Base-by-base conservation (phyloP, 129 eudicot genomes). In the Flaveria ramosissima region DNA sequence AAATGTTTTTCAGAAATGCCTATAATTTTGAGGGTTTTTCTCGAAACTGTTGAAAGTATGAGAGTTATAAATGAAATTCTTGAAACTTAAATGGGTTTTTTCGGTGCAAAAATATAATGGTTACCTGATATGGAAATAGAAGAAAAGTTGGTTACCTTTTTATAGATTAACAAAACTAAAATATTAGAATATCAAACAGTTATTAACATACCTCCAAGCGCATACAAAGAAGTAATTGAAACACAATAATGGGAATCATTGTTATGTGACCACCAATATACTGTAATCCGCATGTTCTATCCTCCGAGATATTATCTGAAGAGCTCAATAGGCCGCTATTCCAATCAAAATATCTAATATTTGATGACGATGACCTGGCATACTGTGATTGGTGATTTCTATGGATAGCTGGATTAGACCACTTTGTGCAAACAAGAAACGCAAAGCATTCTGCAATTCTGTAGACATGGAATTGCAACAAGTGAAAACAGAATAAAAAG, bases 371-470 rank as follows among this genome's bases (percentile, higher is more conserved):
- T 42, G 93, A 82, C 16, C 53, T 69, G 78, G 85, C 69, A 53
- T 83, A 78, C 62, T 74, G 77, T 55, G 78, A 57, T 79, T 51
- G 80, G 50, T 85, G 70, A 56, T 77, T 80, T 83, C 89, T 88
- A 72, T 88, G 97, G 72, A 90, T 86, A 64, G 85, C 78, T 11
- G 98, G 98, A 85, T 93, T 93, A 27, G 90, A 85, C 98, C 96
- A 93, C 79, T 79, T 93, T 55, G 96, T 93, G 87, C 96, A 93
- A 67, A 84, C 90, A 60, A 93, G 96, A 77, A 93, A 90, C 8
- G 96, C 96, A 82, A 93, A 93, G 85, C 90, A 93, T 85, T 93
- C 92, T 39, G 96, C 98, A 78, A 93, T 87, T 78, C 98, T 93
- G 92, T 63, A 85, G 77, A 71, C 51, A 15, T 53, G 3, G 15